phyloP scores from a whole-genome alignment of 768 basidiomycete species.

The Lentinus brumalis region DNA sequence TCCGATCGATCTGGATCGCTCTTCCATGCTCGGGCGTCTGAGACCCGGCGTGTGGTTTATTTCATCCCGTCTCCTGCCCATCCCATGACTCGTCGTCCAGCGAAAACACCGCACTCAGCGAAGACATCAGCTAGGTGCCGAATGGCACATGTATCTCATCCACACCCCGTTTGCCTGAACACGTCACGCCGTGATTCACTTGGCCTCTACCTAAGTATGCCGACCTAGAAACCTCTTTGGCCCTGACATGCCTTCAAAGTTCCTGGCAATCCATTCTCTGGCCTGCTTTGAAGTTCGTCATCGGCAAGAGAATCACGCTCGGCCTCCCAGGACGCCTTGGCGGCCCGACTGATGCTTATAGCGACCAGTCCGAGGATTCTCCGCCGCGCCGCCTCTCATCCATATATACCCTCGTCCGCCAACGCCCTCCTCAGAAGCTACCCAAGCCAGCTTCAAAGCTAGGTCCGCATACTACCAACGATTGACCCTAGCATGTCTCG shows the following conservation, averaged over 20 bases:
- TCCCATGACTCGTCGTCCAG: neutral
- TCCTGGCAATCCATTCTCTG: no score
- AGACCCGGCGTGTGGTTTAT: neutral
- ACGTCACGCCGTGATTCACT: no score
- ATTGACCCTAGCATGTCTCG: constrained; percentile 26
- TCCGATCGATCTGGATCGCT: neutral
- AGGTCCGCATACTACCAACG: neutral
- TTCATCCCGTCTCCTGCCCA: neutral
- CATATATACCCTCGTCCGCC: neutral
- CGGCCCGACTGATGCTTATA: constrained; percentile 1
- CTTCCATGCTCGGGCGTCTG: neutral
- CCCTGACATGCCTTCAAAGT: no score
- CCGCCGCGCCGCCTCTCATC: constrained; percentile 2
- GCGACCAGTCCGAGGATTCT: constrained; percentile 13
- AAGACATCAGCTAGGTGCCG: no score
- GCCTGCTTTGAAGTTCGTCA: neutral
- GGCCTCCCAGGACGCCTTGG: neutral
- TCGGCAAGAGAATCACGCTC: constrained; percentile 1
- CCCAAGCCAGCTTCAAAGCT: neutral
- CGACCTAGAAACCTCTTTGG: no score
- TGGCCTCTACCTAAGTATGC: no score
- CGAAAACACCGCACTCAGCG: no score
- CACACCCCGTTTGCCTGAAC: no score
- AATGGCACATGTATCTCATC: no score
- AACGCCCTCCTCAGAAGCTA: neutral